A percentile compares a stretch with the other conserved stretches of the same genome.
phyloP scores from a whole-genome alignment of 495 filamentous ascomycete species.

The Lasiosphaeria miniovina region DNA sequence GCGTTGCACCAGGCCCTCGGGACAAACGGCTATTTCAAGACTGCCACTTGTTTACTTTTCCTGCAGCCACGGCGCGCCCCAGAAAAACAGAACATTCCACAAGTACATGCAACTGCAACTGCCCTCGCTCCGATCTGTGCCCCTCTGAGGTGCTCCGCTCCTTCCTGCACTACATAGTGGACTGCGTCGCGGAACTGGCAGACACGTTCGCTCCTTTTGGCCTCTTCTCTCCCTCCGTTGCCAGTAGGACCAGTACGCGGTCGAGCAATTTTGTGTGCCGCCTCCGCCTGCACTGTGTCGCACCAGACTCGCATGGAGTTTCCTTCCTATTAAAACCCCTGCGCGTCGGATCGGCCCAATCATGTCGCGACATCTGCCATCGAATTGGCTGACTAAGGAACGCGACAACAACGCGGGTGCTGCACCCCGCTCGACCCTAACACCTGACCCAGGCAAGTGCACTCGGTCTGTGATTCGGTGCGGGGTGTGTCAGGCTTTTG shows the following conservation, averaged over 20 bases:
- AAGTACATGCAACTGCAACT: background rate
- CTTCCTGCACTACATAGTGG: background rate
- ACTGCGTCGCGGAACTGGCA: background rate
- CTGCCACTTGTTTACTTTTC: conserved; percentile 25
- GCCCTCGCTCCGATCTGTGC: background rate
- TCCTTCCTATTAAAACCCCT: background rate
- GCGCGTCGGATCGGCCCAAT: conserved; percentile 7
- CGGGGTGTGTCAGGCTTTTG: too few species aligned
- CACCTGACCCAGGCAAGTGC: background rate
- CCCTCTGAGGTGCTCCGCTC: background rate
- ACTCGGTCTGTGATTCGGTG: too few species aligned
- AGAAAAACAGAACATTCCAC: background rate
- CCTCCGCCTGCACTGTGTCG: conserved; percentile 11
- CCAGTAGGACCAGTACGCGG: background rate
- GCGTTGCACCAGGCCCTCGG: conserved; percentile 1
- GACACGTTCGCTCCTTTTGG: background rate
- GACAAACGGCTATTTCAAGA: conserved; percentile 7
- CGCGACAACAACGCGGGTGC: conserved; percentile 23
- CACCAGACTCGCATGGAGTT: background rate
- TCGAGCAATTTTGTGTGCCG: conserved; percentile 1
- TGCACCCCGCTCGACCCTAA: conserved; percentile 1
- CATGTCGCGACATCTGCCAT: conserved; percentile 2
- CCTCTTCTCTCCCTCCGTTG: background rate
- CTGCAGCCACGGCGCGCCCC: background rate
- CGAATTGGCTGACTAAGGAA: conserved; percentile 27